A percentile compares a stretch with the other conserved stretches of the same genome.
Evolutionary conservation across 1,139 yeast genomes (phyloP).

Genomic region (Suhomyces bribrorum): DNA sequence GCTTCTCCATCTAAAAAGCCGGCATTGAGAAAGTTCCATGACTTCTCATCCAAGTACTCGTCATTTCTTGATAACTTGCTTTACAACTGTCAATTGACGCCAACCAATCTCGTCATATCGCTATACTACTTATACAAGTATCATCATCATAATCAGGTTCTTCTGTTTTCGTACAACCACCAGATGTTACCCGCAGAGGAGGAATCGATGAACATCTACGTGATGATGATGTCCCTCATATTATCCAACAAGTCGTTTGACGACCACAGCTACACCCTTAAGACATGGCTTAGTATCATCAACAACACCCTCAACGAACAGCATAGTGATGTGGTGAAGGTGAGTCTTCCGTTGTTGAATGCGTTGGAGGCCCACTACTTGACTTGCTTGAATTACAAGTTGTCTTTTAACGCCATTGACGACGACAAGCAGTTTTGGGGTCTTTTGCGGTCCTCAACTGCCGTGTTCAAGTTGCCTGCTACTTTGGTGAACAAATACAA

Average conservation of each 20-base stretch:
- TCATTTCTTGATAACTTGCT: slow-evolving; percentile 23
- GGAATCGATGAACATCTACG: slow-evolving; percentile 25
- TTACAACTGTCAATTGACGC: slow-evolving; percentile 31
- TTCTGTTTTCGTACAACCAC: slow-evolving; percentile 9
- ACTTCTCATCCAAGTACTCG: slow-evolving; percentile 23
- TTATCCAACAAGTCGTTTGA: slow-evolving; percentile 51
- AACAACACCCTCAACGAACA: slow-evolving; percentile 15
- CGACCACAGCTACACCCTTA: slow-evolving; percentile 54
- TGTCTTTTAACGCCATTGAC: slow-evolving; percentile 27
- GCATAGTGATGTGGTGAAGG: slow-evolving; percentile 7
- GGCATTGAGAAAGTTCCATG: slow-evolving; percentile 9
- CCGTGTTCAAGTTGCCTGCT: slow-evolving; percentile 24
- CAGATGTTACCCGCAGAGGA: slow-evolving; percentile 6
- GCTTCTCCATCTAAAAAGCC: slow-evolving; percentile 2
- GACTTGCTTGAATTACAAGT: slow-evolving; percentile 30
- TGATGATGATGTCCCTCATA: slow-evolving; percentile 38
- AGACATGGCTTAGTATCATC: slow-evolving; percentile 46
- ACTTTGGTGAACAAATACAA: slow-evolving; percentile 11
- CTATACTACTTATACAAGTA: slow-evolving; percentile 35
- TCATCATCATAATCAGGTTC: slow-evolving; percentile 15
- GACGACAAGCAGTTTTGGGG: slow-evolving; percentile 30
- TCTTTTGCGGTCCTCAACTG: slow-evolving; percentile 1
- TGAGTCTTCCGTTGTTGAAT: slow-evolving; percentile 26
- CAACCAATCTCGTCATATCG: slow-evolving; percentile 33
- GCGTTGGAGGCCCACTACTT: slow-evolving; percentile 35